A percentile compares a stretch with the other conserved stretches of the same genome.
Conservation (phyloP, 2,329 filamentous ascomycete genomes). For the Botrytis fragariae region DNA sequence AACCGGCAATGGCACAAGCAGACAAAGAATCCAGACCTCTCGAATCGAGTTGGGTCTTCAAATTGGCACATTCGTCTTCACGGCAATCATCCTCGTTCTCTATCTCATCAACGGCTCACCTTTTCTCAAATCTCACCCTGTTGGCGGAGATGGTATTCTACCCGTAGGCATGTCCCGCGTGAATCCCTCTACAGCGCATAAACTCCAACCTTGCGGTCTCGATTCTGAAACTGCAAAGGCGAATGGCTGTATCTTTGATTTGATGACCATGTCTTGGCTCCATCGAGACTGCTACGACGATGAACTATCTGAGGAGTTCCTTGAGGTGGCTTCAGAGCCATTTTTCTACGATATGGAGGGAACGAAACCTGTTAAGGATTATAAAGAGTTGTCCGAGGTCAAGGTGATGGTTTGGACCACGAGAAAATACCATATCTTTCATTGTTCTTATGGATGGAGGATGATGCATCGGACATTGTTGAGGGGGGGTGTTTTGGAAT, state of each 20-base stretch:
- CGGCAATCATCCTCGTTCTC: neutral
- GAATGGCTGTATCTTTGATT: constrained; percentile 2
- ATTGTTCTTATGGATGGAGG: constrained; percentile 2
- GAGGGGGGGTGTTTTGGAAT: neutral
- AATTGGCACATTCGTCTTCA: neutral
- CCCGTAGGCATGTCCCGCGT: neutral
- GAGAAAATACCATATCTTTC: neutral
- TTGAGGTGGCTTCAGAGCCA: neutral
- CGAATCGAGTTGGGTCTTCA: neutral
- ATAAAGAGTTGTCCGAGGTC: neutral
- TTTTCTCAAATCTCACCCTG: neutral
- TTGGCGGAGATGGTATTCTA: neutral
- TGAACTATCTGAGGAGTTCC: neutral
- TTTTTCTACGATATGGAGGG: constrained; percentile 1
- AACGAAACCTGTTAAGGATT: neutral
- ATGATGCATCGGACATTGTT: neutral
- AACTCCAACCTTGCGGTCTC: neutral
- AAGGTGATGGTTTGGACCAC: neutral
- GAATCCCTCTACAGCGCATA: neutral
- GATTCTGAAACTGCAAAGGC: neutral
- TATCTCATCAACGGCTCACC: neutral
- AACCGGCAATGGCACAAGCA: neutral
- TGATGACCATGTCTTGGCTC: neutral
- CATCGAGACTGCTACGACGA: constrained; percentile 3
- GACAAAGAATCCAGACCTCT: neutral